Base-by-base conservation (phyloP, 140 eudicot species). In the Stevia rebaudiana region DNA sequence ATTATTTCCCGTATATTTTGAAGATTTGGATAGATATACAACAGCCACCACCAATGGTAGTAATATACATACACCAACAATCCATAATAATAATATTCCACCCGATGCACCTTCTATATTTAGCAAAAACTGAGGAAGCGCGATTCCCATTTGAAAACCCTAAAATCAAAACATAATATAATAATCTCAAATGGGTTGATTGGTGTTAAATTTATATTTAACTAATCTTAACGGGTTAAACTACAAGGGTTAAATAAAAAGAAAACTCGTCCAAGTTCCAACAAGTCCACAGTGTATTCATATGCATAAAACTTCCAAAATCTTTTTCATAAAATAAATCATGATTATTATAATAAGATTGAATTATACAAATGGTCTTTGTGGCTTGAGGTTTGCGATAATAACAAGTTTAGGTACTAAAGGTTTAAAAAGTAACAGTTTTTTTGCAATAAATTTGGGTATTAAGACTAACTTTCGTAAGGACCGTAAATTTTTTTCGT, bases 121-220 rank as follows among this genome's bases (percentile, higher is more conserved):
- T 5, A 90, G 88, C 74, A 90, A 70, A 80, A 90, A 90, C 42
- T 82, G 75, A 35, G 98, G 98, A 58, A 90, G 95, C 56, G 98
- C 98, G 69, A 90, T 87, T 74, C 98, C 98, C 84, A 90, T 90
- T 90, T 84, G 94, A 81, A 90, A 87, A 18, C 98, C 98, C 98
- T 90, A 80, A 80, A 63, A 81, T 69, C 52, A 44, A 66, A 44
- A 65, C 18, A 75, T 12, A 42, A 74, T n/a, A 41, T 12, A 10
- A 35, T 64, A 47, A 43, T 12, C 65, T 0, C 13, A 58, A 57
- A 57, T 18, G 48, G 16, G 41, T 39, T 28, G 18, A 61, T 49
- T 4, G 23, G 46, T 43, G 40, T 69, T 9, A 21, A 17, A 37
- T 17, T 17, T 9, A 9, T 8, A 10, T 18, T 8, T 36, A 58